Evolutionary conservation across 352 stramenopile genomes (phyloP).

Genomic region (Pythium myriotylum): DNA sequence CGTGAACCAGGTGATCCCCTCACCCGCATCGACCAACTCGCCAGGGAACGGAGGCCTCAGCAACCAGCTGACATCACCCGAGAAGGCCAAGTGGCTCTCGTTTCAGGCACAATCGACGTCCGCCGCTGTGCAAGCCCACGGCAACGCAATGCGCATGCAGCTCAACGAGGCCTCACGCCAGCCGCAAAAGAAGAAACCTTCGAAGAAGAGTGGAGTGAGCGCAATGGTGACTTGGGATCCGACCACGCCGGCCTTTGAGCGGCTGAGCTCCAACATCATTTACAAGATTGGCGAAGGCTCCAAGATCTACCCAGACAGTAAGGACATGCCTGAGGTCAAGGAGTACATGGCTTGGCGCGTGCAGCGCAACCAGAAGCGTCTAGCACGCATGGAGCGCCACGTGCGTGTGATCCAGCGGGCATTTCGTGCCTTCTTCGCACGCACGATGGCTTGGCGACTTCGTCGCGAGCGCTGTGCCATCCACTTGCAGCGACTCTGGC

Average conservation of each 20-base stretch:
- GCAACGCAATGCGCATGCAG: background rate
- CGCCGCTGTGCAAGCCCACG: background rate
- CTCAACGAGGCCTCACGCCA: background rate
- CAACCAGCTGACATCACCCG: constrained; percentile 38
- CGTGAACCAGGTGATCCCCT: constrained; percentile 45
- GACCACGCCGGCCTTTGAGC: constrained; percentile 83
- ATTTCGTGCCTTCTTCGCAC: constrained; percentile 89
- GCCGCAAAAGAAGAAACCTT: background rate
- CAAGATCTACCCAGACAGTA: constrained; percentile 80
- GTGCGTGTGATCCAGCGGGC: constrained; percentile 89
- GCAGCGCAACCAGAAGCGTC: constrained; percentile 92
- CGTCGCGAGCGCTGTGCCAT: constrained; percentile 77
- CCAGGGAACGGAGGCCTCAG: background rate
- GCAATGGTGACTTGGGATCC: constrained; percentile 63
- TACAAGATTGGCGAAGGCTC: constrained; percentile 83
- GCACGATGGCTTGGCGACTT: constrained; percentile 77
- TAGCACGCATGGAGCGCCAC: constrained; percentile 85
- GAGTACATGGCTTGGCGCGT: constrained; percentile 97
- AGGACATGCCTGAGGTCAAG: constrained; percentile 77
- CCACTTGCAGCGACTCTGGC: constrained; percentile 87
- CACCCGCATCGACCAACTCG: background rate
- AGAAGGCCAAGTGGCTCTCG: constrained; percentile 44
- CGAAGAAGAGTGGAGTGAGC: background rate
- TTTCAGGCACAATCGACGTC: constrained; percentile 40
- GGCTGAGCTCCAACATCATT: constrained; percentile 82